Conservation (phyloP, 441 rosid species). For the Euphorbia celastroides region DNA sequence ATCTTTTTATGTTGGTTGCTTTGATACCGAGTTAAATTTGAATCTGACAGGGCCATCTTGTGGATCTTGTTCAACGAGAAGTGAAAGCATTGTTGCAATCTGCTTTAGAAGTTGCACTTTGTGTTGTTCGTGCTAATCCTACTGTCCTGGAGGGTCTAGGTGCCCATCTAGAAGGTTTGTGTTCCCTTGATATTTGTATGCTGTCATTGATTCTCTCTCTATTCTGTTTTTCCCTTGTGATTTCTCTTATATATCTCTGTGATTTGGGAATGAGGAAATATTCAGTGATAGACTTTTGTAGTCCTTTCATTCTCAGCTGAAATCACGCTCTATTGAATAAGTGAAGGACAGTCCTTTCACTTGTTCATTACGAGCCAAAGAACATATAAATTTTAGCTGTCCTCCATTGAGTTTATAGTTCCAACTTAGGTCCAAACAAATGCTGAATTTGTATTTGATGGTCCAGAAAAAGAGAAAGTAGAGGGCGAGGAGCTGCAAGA, state of each 20-base stretch:
- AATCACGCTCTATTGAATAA: too few species aligned
- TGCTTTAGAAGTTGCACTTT: conserved; percentile 72
- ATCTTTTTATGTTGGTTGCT: background rate
- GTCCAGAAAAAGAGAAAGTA: conserved; percentile 82
- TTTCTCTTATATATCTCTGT: background rate
- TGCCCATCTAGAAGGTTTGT: conserved; percentile 86
- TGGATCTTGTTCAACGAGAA: conserved; percentile 93
- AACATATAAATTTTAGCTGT: background rate
- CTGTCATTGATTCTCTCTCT: background rate
- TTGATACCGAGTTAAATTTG: conserved; percentile 20
- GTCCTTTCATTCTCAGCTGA: background rate
- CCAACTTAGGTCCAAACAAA: background rate
- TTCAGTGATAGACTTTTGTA: background rate
- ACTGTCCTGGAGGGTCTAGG: conserved; percentile 88
- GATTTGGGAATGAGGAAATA: background rate
- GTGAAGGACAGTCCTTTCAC: background rate
- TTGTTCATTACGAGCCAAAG: background rate
- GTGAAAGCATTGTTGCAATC: conserved; percentile 75
- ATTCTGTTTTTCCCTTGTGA: background rate
- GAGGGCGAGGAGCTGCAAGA: conserved; percentile 87
- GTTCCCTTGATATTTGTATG: background rate
- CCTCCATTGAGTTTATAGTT: background rate
- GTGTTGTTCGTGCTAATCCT: conserved; percentile 85
- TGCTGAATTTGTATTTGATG: conserved; percentile 3
- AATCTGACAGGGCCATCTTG: conserved; percentile 72